Percentiles rank a stretch among this genome's conserved stretches.
Conservation (phyloP, 176 grass and related monocot species). For the Carex littledalei region DNA sequence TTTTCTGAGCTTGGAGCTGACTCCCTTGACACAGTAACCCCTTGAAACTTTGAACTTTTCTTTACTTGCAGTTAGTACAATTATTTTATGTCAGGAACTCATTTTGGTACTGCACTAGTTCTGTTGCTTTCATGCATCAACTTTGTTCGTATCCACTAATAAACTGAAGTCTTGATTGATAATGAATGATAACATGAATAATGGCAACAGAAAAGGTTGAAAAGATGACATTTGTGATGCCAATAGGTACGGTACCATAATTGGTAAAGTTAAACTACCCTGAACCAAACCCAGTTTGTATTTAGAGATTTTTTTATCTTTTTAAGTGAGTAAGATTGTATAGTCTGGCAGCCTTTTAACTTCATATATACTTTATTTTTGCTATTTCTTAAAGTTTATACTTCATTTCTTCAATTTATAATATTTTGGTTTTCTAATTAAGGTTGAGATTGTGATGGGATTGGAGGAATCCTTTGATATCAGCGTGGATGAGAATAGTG, state of each 20-base stretch:
- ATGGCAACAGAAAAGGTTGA: not conserved
- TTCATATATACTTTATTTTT: not conserved
- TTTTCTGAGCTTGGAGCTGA: conserved; percentile 51
- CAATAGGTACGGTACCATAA: not conserved
- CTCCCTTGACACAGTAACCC: conserved; percentile 68
- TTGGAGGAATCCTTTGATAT: conserved; percentile 64
- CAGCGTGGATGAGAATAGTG: conserved; percentile 43
- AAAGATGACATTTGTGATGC: not conserved
- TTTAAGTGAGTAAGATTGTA: not conserved
- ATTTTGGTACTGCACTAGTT: not conserved
- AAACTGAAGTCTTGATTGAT: not conserved
- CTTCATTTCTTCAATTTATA: not conserved
- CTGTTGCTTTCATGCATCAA: not conserved
- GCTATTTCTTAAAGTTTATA: not conserved
- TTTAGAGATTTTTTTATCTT: not conserved
- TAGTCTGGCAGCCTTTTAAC: not conserved
- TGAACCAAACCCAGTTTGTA: not conserved
- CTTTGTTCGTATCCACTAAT: not conserved
- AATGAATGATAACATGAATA: not conserved
- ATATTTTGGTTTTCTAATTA: not conserved
- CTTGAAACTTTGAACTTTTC: not conserved
- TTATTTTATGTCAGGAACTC: not conserved
- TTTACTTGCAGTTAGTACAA: not conserved
- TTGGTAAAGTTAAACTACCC: not conserved
- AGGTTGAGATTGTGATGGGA: conserved; percentile 70